Base-by-base conservation (phyloP, 2,329 filamentous ascomycete genomes). In the Fusarium equiseti region DNA sequence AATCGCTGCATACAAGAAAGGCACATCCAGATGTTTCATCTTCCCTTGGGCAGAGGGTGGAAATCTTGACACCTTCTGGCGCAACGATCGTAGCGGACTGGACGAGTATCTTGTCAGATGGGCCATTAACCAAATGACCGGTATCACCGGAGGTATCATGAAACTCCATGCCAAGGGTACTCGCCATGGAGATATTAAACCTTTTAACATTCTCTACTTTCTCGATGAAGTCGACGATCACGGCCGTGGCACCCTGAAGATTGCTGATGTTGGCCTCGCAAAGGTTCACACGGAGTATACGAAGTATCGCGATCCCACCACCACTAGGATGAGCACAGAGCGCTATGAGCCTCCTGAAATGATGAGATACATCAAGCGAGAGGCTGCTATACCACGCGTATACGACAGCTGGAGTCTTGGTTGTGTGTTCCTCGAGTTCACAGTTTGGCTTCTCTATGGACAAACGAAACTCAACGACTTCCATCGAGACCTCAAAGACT, bases 11-110 rank as follows among this genome's bases (percentile, higher is more conserved):
- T 64, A 60, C 8, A 18, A 9, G 15, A 9, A 27, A 13, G 45
- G 46, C 0, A 50, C 8, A 8, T 24, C 29, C 2, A 26, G 46
- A 11, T 60, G 50, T 13, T 60, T 64, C 3, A 24, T 64, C 15
- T 60, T 64, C 11, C 61, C 55, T 1, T 64, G 61, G 61, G 61
- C 61, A 1, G 48, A 59, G n/a, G 44, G 20, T 2, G 61, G 61
- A 1, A 64, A 64, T 7, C 27, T 64, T 1, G 20, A 42, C 0
- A 31, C 35, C 1, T 64, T 64, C 8, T 64, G 56, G 56, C 27
- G 38, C 1, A 40, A n/a, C 6, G 6, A 3, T 1, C 24, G 10
- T 1, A 51, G 35, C 1, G 4, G 35, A 0, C 29, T 43, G 4
- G 26, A 51, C 1, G 1, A 6, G 4, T 9, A 42, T 1, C 29